These are phyloP conservation scores for Calonectria hongkongensis DNA, from an alignment of 2,329 filamentous ascomycete species.

Conservation along the genomic window DNA sequence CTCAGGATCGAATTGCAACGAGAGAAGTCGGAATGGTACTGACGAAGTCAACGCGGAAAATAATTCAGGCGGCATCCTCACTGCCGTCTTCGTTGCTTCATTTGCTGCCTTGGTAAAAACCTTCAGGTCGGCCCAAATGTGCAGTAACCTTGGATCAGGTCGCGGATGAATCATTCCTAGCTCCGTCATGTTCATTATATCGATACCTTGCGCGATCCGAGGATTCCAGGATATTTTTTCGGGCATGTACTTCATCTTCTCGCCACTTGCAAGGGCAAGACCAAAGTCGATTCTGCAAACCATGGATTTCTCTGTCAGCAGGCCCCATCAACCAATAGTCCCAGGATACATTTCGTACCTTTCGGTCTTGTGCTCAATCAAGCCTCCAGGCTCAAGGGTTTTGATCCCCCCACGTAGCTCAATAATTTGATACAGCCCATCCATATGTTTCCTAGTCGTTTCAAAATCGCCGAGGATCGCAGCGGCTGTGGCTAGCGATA, in stretches of 20 bases:
- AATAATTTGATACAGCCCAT: conserved; percentile 50
- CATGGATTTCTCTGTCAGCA: not conserved
- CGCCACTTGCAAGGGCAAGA: conserved; percentile 41
- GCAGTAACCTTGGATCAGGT: conserved; percentile 46
- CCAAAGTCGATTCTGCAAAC: conserved; percentile 38
- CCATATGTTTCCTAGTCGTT: conserved; percentile 50
- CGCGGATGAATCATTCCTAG: conserved; percentile 31
- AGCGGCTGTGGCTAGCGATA: conserved; percentile 49
- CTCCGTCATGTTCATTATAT: conserved; percentile 30
- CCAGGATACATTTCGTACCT: conserved; percentile 14
- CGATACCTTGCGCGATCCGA: conserved; percentile 30
- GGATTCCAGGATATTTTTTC: conserved; percentile 40
- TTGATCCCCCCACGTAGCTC: conserved; percentile 49
- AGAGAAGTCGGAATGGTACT: conserved; percentile 49
- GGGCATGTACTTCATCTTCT: conserved; percentile 26
- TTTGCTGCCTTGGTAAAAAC: conserved; percentile 51
- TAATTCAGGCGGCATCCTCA: conserved; percentile 43
- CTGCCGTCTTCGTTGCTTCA: conserved; percentile 44
- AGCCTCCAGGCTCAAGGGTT: conserved; percentile 36
- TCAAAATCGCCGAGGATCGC: conserved; percentile 49
- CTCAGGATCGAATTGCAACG: conserved; percentile 41
- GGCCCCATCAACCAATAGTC: too few species aligned
- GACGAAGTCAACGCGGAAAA: conserved; percentile 49
- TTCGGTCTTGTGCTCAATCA: conserved; percentile 45
- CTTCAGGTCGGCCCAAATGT: conserved; percentile 50